Evolutionary conservation across 2,329 filamentous ascomycete genomes (phyloP).

Genomic region (Pseudogymnoascus sp.): DNA sequence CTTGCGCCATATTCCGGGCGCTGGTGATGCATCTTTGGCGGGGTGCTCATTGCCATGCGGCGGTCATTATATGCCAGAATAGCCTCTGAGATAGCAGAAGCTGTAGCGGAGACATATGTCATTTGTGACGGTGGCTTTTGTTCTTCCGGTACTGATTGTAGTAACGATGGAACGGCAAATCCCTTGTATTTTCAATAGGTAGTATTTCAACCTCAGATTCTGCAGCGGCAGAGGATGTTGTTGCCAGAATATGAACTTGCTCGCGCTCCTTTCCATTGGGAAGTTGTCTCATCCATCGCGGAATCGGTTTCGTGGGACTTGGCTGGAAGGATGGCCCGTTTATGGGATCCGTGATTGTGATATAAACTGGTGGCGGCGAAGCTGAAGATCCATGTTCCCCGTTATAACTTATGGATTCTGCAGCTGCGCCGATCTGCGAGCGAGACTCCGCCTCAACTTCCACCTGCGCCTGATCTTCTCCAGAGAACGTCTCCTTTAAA

Average conservation of each 20-base stretch:
- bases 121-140: background rate
- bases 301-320: constrained; percentile 46
- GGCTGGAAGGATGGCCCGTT: constrained; percentile 42
- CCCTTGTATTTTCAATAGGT: background rate
- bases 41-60: background rate
- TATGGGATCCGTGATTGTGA: constrained; percentile 45
- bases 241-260: background rate
- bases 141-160: background rate
- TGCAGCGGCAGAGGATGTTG: background rate
- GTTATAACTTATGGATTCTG: background rate
- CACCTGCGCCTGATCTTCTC: background rate
- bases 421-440: background rate
- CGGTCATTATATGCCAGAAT: background rate
- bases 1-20: background rate
- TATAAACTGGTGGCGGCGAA: constrained; percentile 36
- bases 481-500: background rate
- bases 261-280: constrained; percentile 16
- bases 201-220: background rate
- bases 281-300: constrained; percentile 32
- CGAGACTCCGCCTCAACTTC: background rate
- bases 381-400: background rate
- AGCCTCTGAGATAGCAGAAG: background rate
- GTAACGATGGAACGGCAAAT: background rate
- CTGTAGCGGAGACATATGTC: background rate
- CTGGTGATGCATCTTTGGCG: background rate